A percentile compares a stretch with the other conserved stretches of the same genome.
These are phyloP conservation scores for Cercospora zeina DNA, from an alignment of 2,329 filamentous ascomycete species.

Conservation along the genomic window DNA sequence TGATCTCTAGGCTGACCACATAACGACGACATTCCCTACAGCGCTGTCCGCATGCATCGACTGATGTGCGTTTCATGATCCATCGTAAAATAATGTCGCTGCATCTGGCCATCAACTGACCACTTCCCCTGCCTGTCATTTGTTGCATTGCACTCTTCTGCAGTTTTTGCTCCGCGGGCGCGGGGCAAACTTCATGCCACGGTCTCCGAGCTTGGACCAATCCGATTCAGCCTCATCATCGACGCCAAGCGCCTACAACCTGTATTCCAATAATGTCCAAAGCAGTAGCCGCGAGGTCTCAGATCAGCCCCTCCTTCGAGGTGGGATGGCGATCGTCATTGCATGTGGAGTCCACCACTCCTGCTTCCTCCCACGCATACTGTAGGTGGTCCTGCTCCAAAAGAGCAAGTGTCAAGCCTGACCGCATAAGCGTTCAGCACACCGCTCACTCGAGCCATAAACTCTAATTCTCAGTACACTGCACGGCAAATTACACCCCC, in stretches of 20 bases:
- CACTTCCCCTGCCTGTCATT: constrained; percentile 2
- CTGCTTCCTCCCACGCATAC: not conserved
- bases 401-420: constrained; percentile 6
- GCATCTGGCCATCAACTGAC: not conserved
- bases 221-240: not conserved
- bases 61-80: constrained; percentile 1
- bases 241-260: not conserved
- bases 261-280: too few relatives aligned
- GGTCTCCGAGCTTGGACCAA: not conserved
- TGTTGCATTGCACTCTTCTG: constrained; percentile 3
- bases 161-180: constrained; percentile 6
- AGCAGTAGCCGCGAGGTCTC: too few relatives aligned
- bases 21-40: not conserved
- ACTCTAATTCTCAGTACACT: constrained; percentile 16
- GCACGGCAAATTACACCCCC: constrained; percentile 6
- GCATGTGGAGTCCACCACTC: not conserved
- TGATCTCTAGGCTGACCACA: not conserved
- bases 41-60: not conserved
- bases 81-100: not conserved
- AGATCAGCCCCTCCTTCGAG: not conserved
- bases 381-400: constrained; percentile 3
- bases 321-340: not conserved
- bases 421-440: constrained; percentile 21
- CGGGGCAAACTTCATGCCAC: not conserved
- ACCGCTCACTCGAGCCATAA: constrained; percentile 16